These are phyloP conservation scores for Boletales sp. DNA, from an alignment of 768 basidiomycete genomes.

Conservation along the genomic window DNA sequence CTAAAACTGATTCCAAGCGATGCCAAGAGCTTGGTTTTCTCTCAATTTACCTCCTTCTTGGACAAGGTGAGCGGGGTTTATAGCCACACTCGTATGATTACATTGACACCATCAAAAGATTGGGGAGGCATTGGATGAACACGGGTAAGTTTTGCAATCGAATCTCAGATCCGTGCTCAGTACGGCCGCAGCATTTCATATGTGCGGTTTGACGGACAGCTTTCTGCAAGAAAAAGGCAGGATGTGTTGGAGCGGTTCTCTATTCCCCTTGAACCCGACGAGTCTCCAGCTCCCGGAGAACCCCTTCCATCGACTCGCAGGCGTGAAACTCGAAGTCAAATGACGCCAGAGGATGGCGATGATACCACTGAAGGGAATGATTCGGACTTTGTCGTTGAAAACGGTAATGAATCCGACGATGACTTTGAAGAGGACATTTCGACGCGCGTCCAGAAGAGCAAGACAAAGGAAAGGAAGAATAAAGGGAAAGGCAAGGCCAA, in stretches of 20 bases:
- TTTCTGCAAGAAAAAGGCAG: slow-evolving; percentile 75
- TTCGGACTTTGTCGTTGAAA: slow-evolving; percentile 31
- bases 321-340: slow-evolving; percentile 5
- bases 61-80: slow-evolving; percentile 52
- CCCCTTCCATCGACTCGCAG: slow-evolving; percentile 10
- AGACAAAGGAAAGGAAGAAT: slow-evolving; percentile 35
- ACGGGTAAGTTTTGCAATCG: slow-evolving; percentile 44
- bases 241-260: slow-evolving; percentile 74
- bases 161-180: slow-evolving; percentile 2
- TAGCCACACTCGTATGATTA: neutral
- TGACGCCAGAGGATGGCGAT: slow-evolving; percentile 8
- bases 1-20: slow-evolving; percentile 61
- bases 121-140: slow-evolving; percentile 60
- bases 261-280: slow-evolving; percentile 50
- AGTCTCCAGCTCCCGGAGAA: slow-evolving; percentile 15
- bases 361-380: slow-evolving; percentile 27
- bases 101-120: slow-evolving; percentile 45
- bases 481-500: slow-evolving; percentile 36
- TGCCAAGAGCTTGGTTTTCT: slow-evolving; percentile 86
- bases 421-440: slow-evolving; percentile 30
- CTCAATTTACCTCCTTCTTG: slow-evolving; percentile 84
- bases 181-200: slow-evolving; percentile 56
- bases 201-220: slow-evolving; percentile 80
- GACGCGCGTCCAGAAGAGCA: slow-evolving; percentile 28
- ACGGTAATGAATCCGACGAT: slow-evolving; percentile 24